Conservation (phyloP, 176 grass and related monocot species). For the Bromus sterilis region DNA sequence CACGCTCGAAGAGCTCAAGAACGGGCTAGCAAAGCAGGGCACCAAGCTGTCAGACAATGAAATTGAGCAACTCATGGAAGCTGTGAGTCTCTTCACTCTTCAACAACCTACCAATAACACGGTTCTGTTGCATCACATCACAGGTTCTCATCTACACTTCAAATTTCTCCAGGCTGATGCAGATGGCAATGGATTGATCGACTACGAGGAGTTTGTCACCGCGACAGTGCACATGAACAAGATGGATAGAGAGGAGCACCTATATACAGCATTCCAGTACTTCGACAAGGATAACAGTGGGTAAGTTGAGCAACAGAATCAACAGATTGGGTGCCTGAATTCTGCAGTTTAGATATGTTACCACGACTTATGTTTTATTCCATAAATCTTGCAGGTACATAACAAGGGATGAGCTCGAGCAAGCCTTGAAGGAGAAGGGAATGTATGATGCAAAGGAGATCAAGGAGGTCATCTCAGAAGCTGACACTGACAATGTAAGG, state of each 20-base stretch:
- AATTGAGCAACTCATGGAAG: slow-evolving; percentile 76
- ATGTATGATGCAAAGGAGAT: slow-evolving; percentile 52
- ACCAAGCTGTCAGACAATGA: slow-evolving; percentile 68
- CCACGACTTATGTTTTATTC: not conserved
- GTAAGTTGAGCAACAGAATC: slow-evolving; percentile 16
- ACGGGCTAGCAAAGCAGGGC: slow-evolving; percentile 66
- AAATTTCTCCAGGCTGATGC: slow-evolving; percentile 53
- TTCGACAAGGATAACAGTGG: slow-evolving; percentile 78
- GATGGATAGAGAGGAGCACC: slow-evolving; percentile 72
- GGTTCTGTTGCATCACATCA: not conserved
- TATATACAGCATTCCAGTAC: slow-evolving; percentile 72
- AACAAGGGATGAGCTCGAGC: slow-evolving; percentile 72
- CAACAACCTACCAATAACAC: not conserved
- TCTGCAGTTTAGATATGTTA: not conserved
- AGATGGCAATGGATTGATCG: slow-evolving; percentile 69
- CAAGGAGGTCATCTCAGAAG: slow-evolving; percentile 63
- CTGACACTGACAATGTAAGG: slow-evolving; percentile 64
- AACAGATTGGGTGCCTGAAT: not conserved
- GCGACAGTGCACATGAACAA: slow-evolving; percentile 81
- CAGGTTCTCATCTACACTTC: not conserved
- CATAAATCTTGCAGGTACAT: slow-evolving; percentile 38
- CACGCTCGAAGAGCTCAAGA: slow-evolving; percentile 69
- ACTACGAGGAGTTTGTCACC: slow-evolving; percentile 74
- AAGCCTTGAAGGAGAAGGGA: slow-evolving; percentile 66
- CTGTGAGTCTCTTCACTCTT: slow-evolving; percentile 46